Conservation (phyloP, 331 rosid species). For the Acacia concinna region DNA sequence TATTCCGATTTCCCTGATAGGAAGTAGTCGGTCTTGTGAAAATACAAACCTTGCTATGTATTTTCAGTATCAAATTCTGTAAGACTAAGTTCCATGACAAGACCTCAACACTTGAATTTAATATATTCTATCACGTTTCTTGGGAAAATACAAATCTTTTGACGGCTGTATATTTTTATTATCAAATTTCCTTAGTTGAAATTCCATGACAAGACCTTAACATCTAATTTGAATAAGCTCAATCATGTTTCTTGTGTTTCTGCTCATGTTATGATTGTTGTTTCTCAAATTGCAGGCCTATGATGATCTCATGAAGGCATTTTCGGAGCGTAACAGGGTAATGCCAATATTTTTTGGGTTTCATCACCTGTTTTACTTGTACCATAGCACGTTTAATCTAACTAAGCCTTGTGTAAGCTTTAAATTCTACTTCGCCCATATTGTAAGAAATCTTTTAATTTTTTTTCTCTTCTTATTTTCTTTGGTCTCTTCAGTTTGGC, state of each 20-base stretch:
- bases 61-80: neutral
- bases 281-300: slow-evolving; percentile 68
- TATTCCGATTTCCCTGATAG: neutral
- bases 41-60: neutral
- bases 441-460: neutral
- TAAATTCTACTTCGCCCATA: slow-evolving; percentile 10
- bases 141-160: neutral
- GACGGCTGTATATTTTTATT: neutral
- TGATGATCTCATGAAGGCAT: slow-evolving; percentile 83
- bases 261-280: slow-evolving; percentile 4
- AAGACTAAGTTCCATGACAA: neutral
- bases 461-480: neutral
- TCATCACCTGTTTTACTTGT: slow-evolving; percentile 7
- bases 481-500: slow-evolving; percentile 67
- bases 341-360: neutral
- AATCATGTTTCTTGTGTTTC: slow-evolving; percentile 17
- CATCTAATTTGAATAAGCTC: neutral
- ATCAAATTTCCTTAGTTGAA: neutral
- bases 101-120: neutral
- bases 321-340: slow-evolving; percentile 93
- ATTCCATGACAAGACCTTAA: neutral
- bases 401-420: neutral
- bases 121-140: slow-evolving; percentile 3
- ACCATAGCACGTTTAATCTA: neutral
- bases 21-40: neutral